These are phyloP conservation scores for Tinospora cordifolia DNA, from an alignment of 164 flowering plant species.

Conservation along the genomic window DNA sequence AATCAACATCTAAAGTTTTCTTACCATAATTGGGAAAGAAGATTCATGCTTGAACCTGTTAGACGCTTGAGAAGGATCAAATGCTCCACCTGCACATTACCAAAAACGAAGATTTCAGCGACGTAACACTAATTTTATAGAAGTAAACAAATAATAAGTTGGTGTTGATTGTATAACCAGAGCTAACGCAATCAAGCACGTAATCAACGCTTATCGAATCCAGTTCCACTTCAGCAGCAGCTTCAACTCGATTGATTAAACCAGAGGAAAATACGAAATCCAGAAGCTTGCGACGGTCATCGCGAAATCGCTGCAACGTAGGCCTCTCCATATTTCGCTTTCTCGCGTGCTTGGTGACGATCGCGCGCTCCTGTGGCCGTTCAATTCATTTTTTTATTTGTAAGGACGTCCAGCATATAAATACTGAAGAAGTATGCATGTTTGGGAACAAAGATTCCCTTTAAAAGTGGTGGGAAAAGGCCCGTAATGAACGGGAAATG, in stretches of 20 bases:
- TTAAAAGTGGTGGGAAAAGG: too few relatives aligned
- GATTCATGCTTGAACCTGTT: slow-evolving; percentile 34
- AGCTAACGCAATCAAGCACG: slow-evolving; percentile 45
- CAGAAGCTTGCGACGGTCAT: slow-evolving; percentile 68
- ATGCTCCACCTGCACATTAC: slow-evolving; percentile 42
- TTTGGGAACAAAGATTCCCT: too few relatives aligned
- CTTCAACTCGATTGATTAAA: slow-evolving; percentile 33
- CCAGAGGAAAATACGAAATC: slow-evolving; percentile 48
- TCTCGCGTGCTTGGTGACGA: too few relatives aligned
- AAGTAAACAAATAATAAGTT: background rate
- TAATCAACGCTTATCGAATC: slow-evolving; percentile 55
- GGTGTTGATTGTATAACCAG: slow-evolving; percentile 26
- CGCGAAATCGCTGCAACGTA: slow-evolving; percentile 17
- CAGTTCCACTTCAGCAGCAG: slow-evolving; percentile 18
- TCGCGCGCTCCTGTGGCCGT: too few relatives aligned
- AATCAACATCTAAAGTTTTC: background rate
- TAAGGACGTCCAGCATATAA: too few relatives aligned
- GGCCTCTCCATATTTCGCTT: background rate
- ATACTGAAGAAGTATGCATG: too few relatives aligned
- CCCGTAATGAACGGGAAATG: too few relatives aligned
- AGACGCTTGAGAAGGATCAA: slow-evolving; percentile 52
- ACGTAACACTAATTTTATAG: too few relatives aligned
- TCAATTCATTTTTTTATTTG: too few relatives aligned
- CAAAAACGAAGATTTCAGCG: background rate
- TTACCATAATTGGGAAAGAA: slow-evolving; percentile 50